Evolutionary conservation across 2,329 filamentous ascomycete genomes (phyloP).

Genomic region (Sordariomycetes sp.): DNA sequence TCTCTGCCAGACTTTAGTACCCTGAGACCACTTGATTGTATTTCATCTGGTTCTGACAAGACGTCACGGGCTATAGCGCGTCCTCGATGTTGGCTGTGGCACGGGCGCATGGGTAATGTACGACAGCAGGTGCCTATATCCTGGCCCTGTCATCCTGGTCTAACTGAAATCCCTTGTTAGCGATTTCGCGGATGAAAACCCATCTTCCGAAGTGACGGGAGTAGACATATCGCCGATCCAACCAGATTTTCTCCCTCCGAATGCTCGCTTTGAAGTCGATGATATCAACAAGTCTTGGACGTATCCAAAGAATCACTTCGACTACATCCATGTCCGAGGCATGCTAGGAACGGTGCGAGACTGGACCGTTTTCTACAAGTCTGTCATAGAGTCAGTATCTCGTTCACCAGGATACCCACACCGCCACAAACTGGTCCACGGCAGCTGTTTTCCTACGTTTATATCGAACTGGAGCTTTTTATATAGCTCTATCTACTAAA

Average conservation of each 20-base stretch:
- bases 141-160: too few species aligned
- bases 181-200: constrained; percentile 31
- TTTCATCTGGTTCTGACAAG: not conserved
- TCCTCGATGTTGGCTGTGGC: constrained; percentile 46
- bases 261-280: constrained; percentile 52
- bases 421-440: not conserved
- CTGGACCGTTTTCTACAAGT: constrained; percentile 17
- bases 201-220: constrained; percentile 23
- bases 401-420: not conserved
- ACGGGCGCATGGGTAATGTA: constrained; percentile 40
- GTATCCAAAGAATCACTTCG: constrained; percentile 23
- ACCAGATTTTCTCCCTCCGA: constrained; percentile 42
- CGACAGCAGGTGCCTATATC: not conserved
- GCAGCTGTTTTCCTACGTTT: not conserved
- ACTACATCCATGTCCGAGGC: constrained; percentile 15
- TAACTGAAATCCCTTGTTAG: not conserved
- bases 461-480: not conserved
- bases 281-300: constrained; percentile 41
- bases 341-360: constrained; percentile 15
- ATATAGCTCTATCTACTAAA: not conserved
- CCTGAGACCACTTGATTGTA: constrained; percentile 8
- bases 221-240: constrained; percentile 47
- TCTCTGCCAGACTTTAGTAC: not conserved
- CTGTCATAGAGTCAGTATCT: constrained; percentile 17
- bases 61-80: constrained; percentile 15